phyloP scores from a whole-genome alignment of 345 rosid species.

The Gossypium rotundifolium region DNA sequence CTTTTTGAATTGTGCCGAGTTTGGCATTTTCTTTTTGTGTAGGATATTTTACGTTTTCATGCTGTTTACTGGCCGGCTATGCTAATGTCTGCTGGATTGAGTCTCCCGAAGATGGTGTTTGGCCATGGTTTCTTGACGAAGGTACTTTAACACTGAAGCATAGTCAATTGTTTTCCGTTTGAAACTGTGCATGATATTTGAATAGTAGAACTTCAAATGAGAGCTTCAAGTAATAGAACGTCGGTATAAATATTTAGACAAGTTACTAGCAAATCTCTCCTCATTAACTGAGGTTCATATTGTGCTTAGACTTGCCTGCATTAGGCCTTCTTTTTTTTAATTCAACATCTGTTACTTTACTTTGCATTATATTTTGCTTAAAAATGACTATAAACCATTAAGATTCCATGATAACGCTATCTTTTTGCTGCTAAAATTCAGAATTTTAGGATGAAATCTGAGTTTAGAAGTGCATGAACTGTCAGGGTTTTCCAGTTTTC shows the following conservation, averaged over 20 bases:
- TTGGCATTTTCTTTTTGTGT: conserved; percentile 15
- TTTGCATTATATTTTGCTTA: not conserved
- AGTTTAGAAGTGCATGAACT: not conserved
- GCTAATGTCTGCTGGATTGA: conserved; percentile 88
- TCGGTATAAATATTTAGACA: not conserved
- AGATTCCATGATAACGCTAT: not conserved
- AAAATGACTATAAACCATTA: not conserved
- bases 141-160: conserved; percentile 31
- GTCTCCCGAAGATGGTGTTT: conserved; percentile 73
- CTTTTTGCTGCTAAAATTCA: not conserved
- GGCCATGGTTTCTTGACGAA: conserved; percentile 96
- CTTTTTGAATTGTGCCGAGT: not conserved
- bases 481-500: not conserved
- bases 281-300: not conserved
- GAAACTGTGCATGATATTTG: not conserved
- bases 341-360: not conserved
- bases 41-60: conserved; percentile 94
- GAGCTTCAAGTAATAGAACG: not conserved
- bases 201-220: not conserved
- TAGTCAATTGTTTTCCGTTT: not conserved
- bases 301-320: not conserved
- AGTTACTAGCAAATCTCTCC: not conserved
- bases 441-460: not conserved
- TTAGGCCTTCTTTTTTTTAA: not conserved
- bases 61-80: conserved; percentile 99